Percentiles rank a stretch among this genome's conserved stretches.
Evolutionary conservation across 495 filamentous ascomycete genomes (phyloP).

Genomic region (Podospora sp.): DNA sequence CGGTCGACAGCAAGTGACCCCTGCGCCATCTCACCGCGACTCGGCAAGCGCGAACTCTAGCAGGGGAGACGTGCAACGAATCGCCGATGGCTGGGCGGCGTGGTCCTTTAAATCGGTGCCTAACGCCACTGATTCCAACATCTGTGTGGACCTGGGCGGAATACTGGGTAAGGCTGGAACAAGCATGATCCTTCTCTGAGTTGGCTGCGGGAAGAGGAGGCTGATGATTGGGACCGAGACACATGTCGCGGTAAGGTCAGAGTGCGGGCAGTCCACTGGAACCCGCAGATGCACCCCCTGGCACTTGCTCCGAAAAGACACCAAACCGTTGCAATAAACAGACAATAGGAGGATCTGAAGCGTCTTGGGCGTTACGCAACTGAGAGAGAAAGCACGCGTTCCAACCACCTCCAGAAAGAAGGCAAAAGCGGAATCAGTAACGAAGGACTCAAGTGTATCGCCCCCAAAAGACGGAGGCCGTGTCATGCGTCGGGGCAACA

Average conservation of each 20-base stretch:
- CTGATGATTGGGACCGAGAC: not conserved
- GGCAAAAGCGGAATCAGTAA: not conserved
- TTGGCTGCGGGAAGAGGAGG: not conserved
- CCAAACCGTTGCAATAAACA: not conserved
- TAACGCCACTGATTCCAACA: not conserved
- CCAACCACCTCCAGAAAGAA: no score
- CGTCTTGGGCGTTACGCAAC: not conserved
- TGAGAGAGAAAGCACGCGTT: not conserved
- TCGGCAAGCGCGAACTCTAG: no score
- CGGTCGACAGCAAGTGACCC: not conserved
- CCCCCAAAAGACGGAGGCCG: no score
- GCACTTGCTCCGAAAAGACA: not conserved
- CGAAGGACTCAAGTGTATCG: no score
- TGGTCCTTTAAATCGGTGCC: not conserved
- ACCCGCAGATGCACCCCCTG: not conserved
- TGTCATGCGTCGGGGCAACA: no score
- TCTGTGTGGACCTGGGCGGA: not conserved
- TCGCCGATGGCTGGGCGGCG: not conserved
- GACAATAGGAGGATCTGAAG: not conserved
- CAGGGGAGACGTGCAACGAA: not conserved
- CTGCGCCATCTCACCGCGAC: not conserved
- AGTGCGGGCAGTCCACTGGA: not conserved
- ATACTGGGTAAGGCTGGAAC: not conserved
- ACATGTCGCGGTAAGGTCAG: no score
- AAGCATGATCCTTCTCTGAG: constrained; percentile 3